These are phyloP conservation scores for Aspergillus fumigatiaffinis DNA, from an alignment of 2,329 filamentous ascomycete species.

Conservation along the genomic window DNA sequence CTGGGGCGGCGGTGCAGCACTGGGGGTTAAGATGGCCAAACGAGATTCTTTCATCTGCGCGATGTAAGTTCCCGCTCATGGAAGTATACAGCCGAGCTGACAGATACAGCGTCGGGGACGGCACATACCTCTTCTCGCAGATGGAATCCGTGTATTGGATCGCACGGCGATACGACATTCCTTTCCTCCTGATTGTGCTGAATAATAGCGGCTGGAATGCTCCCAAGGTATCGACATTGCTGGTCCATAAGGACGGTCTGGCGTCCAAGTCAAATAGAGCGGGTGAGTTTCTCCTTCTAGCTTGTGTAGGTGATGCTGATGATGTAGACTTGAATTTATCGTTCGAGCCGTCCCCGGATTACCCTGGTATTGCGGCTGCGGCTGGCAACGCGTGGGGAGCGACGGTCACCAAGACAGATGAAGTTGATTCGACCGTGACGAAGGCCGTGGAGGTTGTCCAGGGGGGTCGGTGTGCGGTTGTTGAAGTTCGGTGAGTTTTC, in stretches of 20 bases:
- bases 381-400: constrained; percentile 28
- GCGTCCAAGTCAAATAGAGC: constrained; percentile 51
- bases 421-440: neutral
- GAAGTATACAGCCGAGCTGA: neutral
- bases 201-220: constrained; percentile 65
- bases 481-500: neutral
- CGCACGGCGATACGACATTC: constrained; percentile 58
- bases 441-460: neutral
- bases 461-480: neutral
- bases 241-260: constrained; percentile 60
- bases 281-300: no score
- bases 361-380: constrained; percentile 61
- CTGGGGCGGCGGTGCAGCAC: constrained; percentile 69
- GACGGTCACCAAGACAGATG: neutral
- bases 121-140: constrained; percentile 61
- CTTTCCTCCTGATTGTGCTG: constrained; percentile 60
- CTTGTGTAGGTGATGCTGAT: no score
- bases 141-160: constrained; percentile 66
- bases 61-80: constrained; percentile 31
- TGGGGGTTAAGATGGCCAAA: constrained; percentile 69
- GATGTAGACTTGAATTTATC: constrained; percentile 59
- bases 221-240: constrained; percentile 50
- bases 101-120: constrained; percentile 52
- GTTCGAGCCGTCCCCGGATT: constrained; percentile 60
- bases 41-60: constrained; percentile 53